Percentiles rank a stretch among this genome's conserved stretches.
Conservation (phyloP, 2,329 filamentous ascomycete genomes). For the Fonsecaea monophora region DNA sequence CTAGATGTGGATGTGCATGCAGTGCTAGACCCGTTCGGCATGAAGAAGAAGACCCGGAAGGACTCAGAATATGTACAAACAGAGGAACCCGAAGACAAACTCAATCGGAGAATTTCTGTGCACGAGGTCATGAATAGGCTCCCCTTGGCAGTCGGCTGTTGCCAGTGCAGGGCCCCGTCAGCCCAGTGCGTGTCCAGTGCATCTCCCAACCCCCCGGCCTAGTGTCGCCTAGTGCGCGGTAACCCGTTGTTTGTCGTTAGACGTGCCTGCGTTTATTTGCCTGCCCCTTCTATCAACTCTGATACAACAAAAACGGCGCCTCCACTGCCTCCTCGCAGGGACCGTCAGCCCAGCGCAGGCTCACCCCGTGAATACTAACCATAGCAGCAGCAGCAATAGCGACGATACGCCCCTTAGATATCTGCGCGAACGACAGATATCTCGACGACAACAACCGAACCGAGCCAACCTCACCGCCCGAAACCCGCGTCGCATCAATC, state of each 20-base stretch:
- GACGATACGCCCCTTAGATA: background rate
- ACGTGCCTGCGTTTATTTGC: slow-evolving; percentile 15
- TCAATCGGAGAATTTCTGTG: slow-evolving; percentile 4
- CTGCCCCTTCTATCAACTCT: background rate
- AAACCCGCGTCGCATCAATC: slow-evolving; percentile 13
- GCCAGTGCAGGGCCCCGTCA: background rate
- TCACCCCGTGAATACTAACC: slow-evolving; percentile 29
- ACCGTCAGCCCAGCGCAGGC: slow-evolving; percentile 11
- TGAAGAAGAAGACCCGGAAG: too few species aligned
- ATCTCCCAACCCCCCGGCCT: background rate
- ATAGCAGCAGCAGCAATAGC: slow-evolving; percentile 23
- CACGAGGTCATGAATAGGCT: background rate
- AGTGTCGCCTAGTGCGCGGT: background rate
- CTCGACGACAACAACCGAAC: slow-evolving; percentile 19
- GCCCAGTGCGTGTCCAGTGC: background rate
- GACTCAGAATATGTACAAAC: too few species aligned
- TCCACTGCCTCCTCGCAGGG: slow-evolving; percentile 1
- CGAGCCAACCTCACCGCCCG: slow-evolving; percentile 24
- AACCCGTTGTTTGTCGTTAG: slow-evolving; percentile 7
- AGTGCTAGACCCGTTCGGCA: too few species aligned
- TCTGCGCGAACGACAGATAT: background rate
- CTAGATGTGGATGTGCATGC: too few species aligned
- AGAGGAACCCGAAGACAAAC: background rate
- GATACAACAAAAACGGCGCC: slow-evolving; percentile 7
- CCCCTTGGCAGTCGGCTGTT: background rate